Conservation (phyloP, 176 grass and related monocot species). For the Triticum timopheevii region DNA sequence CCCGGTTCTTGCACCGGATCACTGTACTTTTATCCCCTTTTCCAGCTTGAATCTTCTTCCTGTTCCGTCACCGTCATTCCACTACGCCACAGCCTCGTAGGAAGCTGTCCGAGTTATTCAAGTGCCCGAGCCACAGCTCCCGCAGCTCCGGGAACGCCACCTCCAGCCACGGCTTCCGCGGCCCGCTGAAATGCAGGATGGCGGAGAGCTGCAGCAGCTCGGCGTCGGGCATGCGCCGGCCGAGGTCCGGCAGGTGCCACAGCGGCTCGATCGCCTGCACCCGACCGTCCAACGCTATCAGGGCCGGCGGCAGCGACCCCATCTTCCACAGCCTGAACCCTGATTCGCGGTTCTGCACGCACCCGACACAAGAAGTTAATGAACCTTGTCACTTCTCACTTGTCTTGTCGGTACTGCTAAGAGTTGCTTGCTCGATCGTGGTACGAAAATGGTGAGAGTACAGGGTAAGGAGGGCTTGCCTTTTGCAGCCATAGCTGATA, state of each 20-base stretch:
- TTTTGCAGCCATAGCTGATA: conserved; percentile 78
- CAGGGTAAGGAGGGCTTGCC: conserved; percentile 35
- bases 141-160: conserved; percentile 56
- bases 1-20: conserved; percentile 7
- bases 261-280: conserved; percentile 50
- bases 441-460: background rate
- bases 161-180: conserved; percentile 92
- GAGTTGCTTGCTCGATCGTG: background rate
- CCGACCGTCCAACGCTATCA: conserved; percentile 69
- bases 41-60: background rate
- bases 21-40: background rate
- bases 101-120: conserved; percentile 69
- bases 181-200: conserved; percentile 91
- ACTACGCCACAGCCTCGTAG: conserved; percentile 66
- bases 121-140: conserved; percentile 63
- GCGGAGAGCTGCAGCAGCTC: conserved; percentile 47
- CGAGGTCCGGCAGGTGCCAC: conserved; percentile 76
- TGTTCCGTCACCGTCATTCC: conserved; percentile 7
- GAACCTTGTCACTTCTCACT: background rate
- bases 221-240: conserved; percentile 50
- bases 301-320: conserved; percentile 69
- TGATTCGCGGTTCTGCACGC: conserved; percentile 75
- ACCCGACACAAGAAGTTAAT: background rate
- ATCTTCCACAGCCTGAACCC: conserved; percentile 64
- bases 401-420: background rate